Evolutionary conservation across 768 basidiomycete species (phyloP), one percentile per base, ranked within the genome.

Genomic region (Punctularia strigosozonata): DNA sequence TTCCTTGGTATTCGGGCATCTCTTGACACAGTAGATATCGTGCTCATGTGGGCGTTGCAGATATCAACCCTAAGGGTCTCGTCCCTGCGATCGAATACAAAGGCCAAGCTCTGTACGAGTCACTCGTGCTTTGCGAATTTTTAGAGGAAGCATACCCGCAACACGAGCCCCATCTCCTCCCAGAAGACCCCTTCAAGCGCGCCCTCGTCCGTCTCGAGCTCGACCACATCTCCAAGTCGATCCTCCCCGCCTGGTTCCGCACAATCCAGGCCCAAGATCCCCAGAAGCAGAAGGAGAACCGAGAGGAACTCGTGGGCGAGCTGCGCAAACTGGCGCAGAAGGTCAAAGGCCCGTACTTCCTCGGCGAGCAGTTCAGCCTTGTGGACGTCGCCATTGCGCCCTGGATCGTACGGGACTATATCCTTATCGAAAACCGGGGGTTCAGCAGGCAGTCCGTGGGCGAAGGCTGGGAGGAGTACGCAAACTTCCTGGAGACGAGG

Each of bases 51-150:
- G 41, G 43, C 22, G 43, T 50, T 23, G 34, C 50, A 62, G 64
- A 62, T 24, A 67, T 83, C 47, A 80, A 80, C 43, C 80, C 81
- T 0, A 77, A 75, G 48, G 80, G 81, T 4, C 67, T 82, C 31
- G 79, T 84, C 8, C 80, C 80, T 0, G 61, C 69, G 0, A 62
- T 76, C 51, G 68, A 71, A 38, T 69, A 71, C 40, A 50, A 59
- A 24, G 62, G 60, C 14, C 68, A 64, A 40, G 71, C 75, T 1
- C 50, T 83, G 4, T 77, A 81, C 57, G 80, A 82, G 46, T 76
- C 73, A 4, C 63, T 76, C 38, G 62, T 81, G 36, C 55, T 82
- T 32, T 67, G 68, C 54, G 77, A 82, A 53, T 77, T 77, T 53
- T 61, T 82, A 42, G 78, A 82, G 46, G 80, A 82, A 37, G 65